Evolutionary conservation across 2,329 filamentous ascomycete genomes (phyloP), one percentile per base, ranked within the genome.

Genomic region (Fusarium sambucinum): DNA sequence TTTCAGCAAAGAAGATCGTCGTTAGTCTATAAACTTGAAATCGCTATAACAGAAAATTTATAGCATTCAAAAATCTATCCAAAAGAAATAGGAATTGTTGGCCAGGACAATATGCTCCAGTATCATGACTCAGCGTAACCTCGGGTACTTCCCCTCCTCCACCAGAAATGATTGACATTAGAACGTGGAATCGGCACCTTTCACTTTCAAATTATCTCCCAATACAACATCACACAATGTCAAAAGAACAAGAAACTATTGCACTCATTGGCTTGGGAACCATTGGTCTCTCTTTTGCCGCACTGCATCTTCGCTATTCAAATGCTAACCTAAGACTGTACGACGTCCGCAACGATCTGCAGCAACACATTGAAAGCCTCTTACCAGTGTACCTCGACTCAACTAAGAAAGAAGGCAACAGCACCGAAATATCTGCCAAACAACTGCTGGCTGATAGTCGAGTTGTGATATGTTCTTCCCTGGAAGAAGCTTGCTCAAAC

Each of bases 1-100:
- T 69, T 11, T 69, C 66, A 2, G 66, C 66, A 0, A 69, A 67
- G 33, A 69, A 69, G 41, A 62, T 69, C 8, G 66, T 69, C 2
- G 50, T 69, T 13, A 5, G 33, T 23, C 25, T 69, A 2, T 5
- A 9, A 5, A 9, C 11, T 16, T 8, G 19, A 23, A n/a, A n/a
- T 16, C 4, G 1, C 5, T 21, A 32, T 5, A 19, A 23, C 30
- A 9, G 27, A 16, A 17, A 5, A 30, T 3, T 17, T 4, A 30
- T 19, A 27, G 8, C 29, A 5, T 23, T 6, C 16, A 10, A 5
- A 33, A 33, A 1, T 29, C 10, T 29, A n/a, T 19, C 12, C 1
- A 5, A n/a, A 5, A 17, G 2, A 32, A 23, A 44, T 25, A 33
- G 1, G 1, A 30, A 21, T 12, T 11, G 50, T n/a, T 29, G 40